Evolutionary conservation across 2,329 filamentous ascomycete genomes (phyloP), one percentile per base, ranked within the genome.

Genomic region (Phialophora chinensis): DNA sequence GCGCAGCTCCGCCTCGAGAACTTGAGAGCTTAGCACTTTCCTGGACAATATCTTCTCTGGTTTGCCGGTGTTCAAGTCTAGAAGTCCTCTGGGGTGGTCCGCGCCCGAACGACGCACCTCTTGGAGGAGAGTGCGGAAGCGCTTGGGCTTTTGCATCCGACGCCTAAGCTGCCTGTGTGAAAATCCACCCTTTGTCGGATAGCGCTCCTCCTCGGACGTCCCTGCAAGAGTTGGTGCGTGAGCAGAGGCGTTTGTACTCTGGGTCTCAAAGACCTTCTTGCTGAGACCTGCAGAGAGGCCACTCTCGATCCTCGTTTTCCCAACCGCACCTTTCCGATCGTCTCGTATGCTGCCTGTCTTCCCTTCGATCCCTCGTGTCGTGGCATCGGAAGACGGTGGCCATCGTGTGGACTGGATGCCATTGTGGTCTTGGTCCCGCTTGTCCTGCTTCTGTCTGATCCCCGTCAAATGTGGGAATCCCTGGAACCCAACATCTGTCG

Each of bases 1-100:
- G 44, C 60, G 61, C 58, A 72, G 44, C 58, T 72, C 68, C 17
- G 63, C 56, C 58, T 72, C 67, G 47, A 73, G 67, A 5, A 68
- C 59, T 27, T 66, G 62, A 6, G 66, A 68, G 7, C 62, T 59
- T 17, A 62, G 35, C 3, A 17, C 54, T 10, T 29, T 42, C 47
- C 66, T 62, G 38, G 44, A 55, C 27, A 65, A 38, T 4, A 29
- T 33, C 35, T 50, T 66, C 49, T 42, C 50, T 20, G 44, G 53
- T n/a, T 54, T 49, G 42, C 47, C 44, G 12, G 20, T 55, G 17
- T 50, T 55, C 5, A 35, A 23, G 52, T 62, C 60, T 17, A 62
- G 20, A n/a, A 27, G 49, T 62, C 25, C 29, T 23, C 14, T 61
- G 3, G 49, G 49, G 59, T 47, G 31, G 10, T 61, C 47, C 20